phyloP scores from a whole-genome alignment of 495 filamentous ascomycete genomes.

The Venustampulla echinocandica region DNA sequence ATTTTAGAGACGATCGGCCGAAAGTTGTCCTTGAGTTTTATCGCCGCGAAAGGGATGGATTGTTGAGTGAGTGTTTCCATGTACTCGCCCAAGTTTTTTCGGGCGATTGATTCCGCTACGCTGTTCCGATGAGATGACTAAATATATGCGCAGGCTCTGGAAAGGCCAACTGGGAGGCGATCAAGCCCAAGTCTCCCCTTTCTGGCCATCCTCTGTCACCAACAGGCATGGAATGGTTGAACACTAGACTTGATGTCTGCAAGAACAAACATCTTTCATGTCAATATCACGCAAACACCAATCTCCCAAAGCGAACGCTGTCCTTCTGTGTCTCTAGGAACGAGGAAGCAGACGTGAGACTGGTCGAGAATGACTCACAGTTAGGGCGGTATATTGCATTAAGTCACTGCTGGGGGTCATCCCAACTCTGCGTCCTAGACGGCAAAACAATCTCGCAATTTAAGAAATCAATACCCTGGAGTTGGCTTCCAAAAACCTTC shows the following conservation, averaged over 20 bases:
- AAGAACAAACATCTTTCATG: neutral
- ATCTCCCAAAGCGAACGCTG: neutral
- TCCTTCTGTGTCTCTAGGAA: neutral
- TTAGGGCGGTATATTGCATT: slow-evolving; percentile 17
- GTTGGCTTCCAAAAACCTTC: slow-evolving; percentile 15
- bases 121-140: no score
- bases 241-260: neutral
- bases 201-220: no score
- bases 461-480: neutral
- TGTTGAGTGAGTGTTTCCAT: no score
- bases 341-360: neutral
- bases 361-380: neutral
- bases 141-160: no score
- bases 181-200: no score
- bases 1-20: no score
- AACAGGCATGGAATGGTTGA: no score
- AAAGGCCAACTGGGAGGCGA: no score
- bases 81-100: no score
- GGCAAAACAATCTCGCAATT: neutral
- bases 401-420: slow-evolving; percentile 24
- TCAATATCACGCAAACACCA: neutral
- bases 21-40: no score
- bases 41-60: no score
- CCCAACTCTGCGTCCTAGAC: neutral
- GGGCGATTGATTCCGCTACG: no score